A percentile compares a stretch with the other conserved stretches of the same genome.
Evolutionary conservation across 164 flowering plant species (phyloP).

Genomic region (Buxus sempervirens): DNA sequence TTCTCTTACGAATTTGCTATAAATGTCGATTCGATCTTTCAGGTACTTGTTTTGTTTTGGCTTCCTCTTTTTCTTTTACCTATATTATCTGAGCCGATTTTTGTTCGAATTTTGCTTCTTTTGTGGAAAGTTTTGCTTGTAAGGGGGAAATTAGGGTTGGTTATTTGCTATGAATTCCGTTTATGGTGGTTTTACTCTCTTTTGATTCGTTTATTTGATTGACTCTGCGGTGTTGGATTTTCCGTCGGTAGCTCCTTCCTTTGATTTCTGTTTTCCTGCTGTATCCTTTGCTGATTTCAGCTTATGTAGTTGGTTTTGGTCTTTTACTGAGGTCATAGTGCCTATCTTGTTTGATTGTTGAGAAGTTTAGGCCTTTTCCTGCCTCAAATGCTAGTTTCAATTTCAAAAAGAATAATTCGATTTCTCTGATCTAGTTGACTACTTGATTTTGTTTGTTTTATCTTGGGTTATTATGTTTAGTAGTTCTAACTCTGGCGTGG

Average conservation of each 20-base stretch:
- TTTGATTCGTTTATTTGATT: neutral
- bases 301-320: neutral
- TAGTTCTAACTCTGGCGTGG: neutral
- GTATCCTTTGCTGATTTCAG: neutral
- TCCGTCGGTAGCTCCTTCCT: neutral
- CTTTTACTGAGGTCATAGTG: neutral
- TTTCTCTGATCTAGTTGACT: neutral
- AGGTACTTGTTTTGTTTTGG: slow-evolving; percentile 5
- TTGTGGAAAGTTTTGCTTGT: too few relatives aligned
- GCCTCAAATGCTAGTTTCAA: neutral
- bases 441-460: neutral
- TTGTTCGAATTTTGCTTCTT: neutral
- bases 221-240: neutral
- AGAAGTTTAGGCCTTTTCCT: neutral
- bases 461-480: neutral
- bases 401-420: neutral
- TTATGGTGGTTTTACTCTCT: neutral
- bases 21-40: slow-evolving; percentile 10
- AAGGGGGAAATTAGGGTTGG: neutral
- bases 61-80: too few relatives aligned
- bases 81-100: neutral
- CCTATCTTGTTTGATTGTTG: neutral
- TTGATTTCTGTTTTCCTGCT: neutral
- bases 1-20: neutral
- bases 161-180: neutral